phyloP scores from a whole-genome alignment of 257 asterid genomes.

The Nicotiana sylvestris region DNA sequence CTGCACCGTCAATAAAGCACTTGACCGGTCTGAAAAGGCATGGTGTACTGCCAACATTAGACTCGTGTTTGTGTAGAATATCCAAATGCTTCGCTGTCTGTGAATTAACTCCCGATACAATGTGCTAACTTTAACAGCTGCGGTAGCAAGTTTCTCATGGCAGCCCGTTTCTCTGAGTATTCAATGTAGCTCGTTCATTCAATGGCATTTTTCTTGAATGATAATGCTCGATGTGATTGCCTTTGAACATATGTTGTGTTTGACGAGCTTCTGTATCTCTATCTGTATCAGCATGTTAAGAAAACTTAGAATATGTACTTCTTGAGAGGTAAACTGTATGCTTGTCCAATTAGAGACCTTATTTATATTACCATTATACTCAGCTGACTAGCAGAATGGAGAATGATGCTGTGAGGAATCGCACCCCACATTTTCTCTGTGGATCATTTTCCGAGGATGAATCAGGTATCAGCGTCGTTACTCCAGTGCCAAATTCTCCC shows the following conservation, averaged over 20 bases:
- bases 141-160: constrained; percentile 72
- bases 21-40: constrained; percentile 85
- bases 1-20: constrained; percentile 83
- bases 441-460: constrained; percentile 73
- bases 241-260: background rate
- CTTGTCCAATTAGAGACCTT: background rate
- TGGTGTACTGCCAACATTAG: constrained; percentile 67
- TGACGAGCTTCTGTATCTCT: background rate
- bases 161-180: constrained; percentile 38
- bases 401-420: constrained; percentile 53
- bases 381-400: constrained; percentile 59
- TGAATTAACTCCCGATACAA: constrained; percentile 62
- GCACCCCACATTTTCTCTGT: constrained; percentile 60
- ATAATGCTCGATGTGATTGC: background rate
- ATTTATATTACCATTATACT: constrained; percentile 8
- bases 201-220: background rate
- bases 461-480: constrained; percentile 41
- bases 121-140: constrained; percentile 85
- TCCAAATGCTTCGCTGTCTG: constrained; percentile 74
- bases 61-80: constrained; percentile 72
- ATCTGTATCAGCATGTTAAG: background rate
- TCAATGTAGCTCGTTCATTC: background rate
- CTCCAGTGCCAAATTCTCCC: constrained; percentile 39
- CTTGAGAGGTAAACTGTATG: background rate
- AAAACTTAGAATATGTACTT: background rate